Percentiles rank a stretch among this genome's conserved stretches.
phyloP scores from a whole-genome alignment of 495 filamentous ascomycete species.

The Aspergillus biplanus region DNA sequence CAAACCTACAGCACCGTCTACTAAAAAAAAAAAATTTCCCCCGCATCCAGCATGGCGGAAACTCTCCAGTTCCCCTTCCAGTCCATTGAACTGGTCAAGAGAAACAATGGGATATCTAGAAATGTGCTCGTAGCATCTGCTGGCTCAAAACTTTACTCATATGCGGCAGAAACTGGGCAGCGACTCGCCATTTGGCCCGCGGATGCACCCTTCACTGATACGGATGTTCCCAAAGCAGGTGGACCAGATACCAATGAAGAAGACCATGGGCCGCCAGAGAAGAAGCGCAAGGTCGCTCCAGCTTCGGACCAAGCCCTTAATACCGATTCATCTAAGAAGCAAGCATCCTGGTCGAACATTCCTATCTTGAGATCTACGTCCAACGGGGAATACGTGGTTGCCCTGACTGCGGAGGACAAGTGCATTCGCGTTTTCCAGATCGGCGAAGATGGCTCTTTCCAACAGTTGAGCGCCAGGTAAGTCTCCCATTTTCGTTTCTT shows the following conservation, averaged over 20 bases:
- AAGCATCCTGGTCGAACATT: constrained; percentile 51
- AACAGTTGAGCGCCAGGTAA: constrained; percentile 74
- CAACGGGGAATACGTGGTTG: constrained; percentile 68
- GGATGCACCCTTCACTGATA: constrained; percentile 32
- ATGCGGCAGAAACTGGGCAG: constrained; percentile 44
- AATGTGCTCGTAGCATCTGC: constrained; percentile 58
- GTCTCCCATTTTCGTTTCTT: constrained; percentile 8
- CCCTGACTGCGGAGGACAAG: constrained; percentile 88
- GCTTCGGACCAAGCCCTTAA: constrained; percentile 24
- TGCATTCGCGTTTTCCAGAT: constrained; percentile 79
- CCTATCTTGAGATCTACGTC: constrained; percentile 60
- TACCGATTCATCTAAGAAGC: constrained; percentile 25
- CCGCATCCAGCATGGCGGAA: constrained; percentile 26
- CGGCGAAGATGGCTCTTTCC: constrained; percentile 59
- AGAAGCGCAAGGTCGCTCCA: constrained; percentile 53
- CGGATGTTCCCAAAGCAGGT: constrained; percentile 20
- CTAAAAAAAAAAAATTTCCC: constrained; percentile 1
- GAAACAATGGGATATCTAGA: constrained; percentile 26
- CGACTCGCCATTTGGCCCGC: constrained; percentile 56
- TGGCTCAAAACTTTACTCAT: constrained; percentile 58
- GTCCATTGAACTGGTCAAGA: constrained; percentile 51
- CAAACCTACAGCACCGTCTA: too few relatives aligned
- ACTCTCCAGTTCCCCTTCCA: constrained; percentile 57
- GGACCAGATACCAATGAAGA: constrained; percentile 30
- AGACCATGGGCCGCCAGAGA: constrained; percentile 49